These are phyloP conservation scores for Apiotrichum montevideense DNA, from an alignment of 1,284 basidiomycete species.

Conservation along the genomic window DNA sequence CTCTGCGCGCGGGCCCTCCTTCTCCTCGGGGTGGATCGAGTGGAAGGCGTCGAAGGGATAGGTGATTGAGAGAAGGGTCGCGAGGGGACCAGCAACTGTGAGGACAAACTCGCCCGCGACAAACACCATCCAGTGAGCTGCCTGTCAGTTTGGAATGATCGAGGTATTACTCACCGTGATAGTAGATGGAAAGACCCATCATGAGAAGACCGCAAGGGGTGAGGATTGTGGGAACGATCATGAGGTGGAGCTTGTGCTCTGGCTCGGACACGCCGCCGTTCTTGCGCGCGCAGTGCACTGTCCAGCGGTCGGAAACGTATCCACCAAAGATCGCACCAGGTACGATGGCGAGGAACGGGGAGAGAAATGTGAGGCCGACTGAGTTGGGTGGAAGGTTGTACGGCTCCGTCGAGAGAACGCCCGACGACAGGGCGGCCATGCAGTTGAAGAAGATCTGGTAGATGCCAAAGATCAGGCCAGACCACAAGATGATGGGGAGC, in stretches of 20 bases:
- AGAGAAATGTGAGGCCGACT: conserved; percentile 22
- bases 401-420: conserved; percentile 17
- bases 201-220: conserved; percentile 20
- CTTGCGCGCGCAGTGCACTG: conserved; percentile 7
- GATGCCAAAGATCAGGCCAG: conserved; percentile 16
- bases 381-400: conserved; percentile 21
- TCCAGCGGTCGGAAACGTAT: conserved; percentile 7
- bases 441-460: conserved; percentile 23
- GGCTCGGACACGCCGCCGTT: conserved; percentile 21
- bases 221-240: conserved; percentile 12
- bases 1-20: conserved; percentile 13
- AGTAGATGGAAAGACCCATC: conserved; percentile 23
- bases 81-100: conserved; percentile 20
- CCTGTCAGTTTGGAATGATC: no score
- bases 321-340: conserved; percentile 18
- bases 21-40: conserved; percentile 1
- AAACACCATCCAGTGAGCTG: conserved; percentile 25
- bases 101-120: conserved; percentile 21
- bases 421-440: conserved; percentile 20
- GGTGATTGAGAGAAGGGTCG: conserved; percentile 15
- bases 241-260: conserved; percentile 19
- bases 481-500: conserved; percentile 17
- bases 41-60: conserved; percentile 21
- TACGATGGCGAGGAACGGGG: conserved; percentile 20
- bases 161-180: conserved; percentile 7